Evolutionary conservation across 768 basidiomycete genomes (phyloP), one percentile per base, ranked within the genome.

Genomic region (Coprinellus micaceus): DNA sequence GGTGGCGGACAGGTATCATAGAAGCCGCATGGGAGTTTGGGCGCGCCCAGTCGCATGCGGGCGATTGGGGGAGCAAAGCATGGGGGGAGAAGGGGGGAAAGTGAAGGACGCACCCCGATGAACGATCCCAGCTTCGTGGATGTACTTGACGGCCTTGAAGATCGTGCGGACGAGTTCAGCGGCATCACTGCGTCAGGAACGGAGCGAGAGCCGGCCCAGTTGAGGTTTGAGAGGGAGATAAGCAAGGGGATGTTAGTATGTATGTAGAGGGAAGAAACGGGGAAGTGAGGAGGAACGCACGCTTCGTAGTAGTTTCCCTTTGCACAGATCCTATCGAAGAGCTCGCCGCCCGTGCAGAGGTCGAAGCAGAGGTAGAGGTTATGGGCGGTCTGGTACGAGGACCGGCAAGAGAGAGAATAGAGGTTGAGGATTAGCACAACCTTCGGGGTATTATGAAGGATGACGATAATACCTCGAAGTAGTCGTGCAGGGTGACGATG

Each of bases 261-360:
- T n/a, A n/a, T n/a, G n/a, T n/a, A n/a, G n/a, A n/a, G n/a, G n/a
- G n/a, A n/a, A n/a, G n/a, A n/a, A n/a, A n/a, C n/a, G n/a, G n/a
- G n/a, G n/a, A n/a, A n/a, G n/a, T n/a, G n/a, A 44, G 4, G 25
- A 25, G 21, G 22, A 22, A 54, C 85, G 64, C 61, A 93, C 91
- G 85, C 86, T 74, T 99, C 96, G 66, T 93, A 94, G 71, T 97
- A 98, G 68, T 93, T 93, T 51, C 94, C 94, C 71, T 94, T 93
- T 28, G 94, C 93, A 66, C 96, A 98, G 77, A 99, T 98, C 49
- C 96, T 83, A 71, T 99, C 96, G 65, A 99, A 98, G n/a, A 99
- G 84, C 71, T 99, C 96, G 43, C 96, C 95, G 51, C 95, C 94
- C 2, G 91, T 94, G 76, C 96, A 98, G 9, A 98, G 84, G 72